Evolutionary conservation across 306 rosid genomes (phyloP).

Genomic region (Cucurbita argyrosperma): DNA sequence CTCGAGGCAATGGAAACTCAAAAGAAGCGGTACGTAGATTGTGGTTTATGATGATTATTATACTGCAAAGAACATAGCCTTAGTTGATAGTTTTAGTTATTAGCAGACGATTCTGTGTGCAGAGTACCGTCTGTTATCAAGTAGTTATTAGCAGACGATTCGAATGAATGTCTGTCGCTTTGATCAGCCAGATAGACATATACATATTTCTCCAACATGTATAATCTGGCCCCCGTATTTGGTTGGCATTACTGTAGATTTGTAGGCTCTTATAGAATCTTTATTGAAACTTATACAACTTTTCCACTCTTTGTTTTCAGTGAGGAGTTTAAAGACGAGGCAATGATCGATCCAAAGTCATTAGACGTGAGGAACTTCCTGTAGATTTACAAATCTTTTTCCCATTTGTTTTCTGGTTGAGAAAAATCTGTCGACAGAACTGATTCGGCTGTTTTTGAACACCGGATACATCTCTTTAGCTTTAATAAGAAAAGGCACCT

Average conservation of each 20-base stretch:
- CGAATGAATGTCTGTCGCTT: neutral
- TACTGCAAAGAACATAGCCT: neutral
- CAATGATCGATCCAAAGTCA: constrained; percentile 40
- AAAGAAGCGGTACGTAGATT: constrained; percentile 51
- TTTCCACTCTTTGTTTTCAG: constrained; percentile 29
- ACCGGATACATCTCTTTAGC: constrained; percentile 19
- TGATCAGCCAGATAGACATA: neutral
- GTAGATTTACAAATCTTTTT: neutral
- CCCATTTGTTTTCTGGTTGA: constrained; percentile 10
- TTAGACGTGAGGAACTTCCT: constrained; percentile 86
- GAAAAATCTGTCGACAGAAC: constrained; percentile 19
- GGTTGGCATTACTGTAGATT: neutral
- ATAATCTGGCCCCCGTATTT: neutral
- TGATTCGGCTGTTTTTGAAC: constrained; percentile 19
- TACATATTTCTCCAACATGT: neutral
- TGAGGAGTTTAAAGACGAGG: constrained; percentile 94
- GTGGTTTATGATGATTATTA: neutral
- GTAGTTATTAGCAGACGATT: neutral
- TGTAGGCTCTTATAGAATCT: neutral
- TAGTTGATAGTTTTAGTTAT: neutral
- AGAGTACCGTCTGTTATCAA: too few species aligned
- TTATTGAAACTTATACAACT: neutral
- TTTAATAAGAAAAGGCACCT: constrained; percentile 41
- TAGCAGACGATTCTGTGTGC: neutral
- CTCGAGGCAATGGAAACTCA: constrained; percentile 90